Percentiles rank a stretch among this genome's conserved stretches.
Conservation (phyloP, 345 rosid species). For the Populus pruinosa region DNA sequence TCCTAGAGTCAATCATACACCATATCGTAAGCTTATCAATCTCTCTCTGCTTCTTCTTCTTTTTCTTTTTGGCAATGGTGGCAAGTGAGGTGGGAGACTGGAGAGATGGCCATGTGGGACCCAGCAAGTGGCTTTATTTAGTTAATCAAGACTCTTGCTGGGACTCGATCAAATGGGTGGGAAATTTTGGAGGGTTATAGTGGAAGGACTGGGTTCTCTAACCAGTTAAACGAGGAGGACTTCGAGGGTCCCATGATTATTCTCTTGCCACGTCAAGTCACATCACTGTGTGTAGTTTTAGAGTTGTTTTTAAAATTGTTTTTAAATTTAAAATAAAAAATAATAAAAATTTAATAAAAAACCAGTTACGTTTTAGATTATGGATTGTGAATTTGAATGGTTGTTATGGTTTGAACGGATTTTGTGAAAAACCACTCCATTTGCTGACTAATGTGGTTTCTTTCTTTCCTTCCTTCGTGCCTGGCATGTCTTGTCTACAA, state of each 20-base stretch:
- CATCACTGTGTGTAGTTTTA: not conserved
- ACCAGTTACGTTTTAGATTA: too few relatives aligned
- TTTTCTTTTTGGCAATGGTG: not conserved
- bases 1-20: not conserved
- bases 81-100: not conserved
- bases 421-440: too few relatives aligned
- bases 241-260: not conserved
- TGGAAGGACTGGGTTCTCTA: not conserved
- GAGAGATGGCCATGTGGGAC: not conserved
- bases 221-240: not conserved
- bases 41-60: not conserved
- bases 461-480: too few relatives aligned
- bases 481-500: too few relatives aligned
- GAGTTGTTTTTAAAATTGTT: too few relatives aligned
- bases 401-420: too few relatives aligned
- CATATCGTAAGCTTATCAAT: not conserved
- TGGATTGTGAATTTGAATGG: too few relatives aligned
- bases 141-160: not conserved
- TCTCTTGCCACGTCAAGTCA: not conserved
- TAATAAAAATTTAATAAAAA: too few relatives aligned
- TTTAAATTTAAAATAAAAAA: too few relatives aligned
- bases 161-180: not conserved
- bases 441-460: too few relatives aligned
- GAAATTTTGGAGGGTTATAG: not conserved
- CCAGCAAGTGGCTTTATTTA: not conserved